Evolutionary conservation across 2,329 filamentous ascomycete genomes (phyloP).

Genomic region (Parastagonospora avenae): DNA sequence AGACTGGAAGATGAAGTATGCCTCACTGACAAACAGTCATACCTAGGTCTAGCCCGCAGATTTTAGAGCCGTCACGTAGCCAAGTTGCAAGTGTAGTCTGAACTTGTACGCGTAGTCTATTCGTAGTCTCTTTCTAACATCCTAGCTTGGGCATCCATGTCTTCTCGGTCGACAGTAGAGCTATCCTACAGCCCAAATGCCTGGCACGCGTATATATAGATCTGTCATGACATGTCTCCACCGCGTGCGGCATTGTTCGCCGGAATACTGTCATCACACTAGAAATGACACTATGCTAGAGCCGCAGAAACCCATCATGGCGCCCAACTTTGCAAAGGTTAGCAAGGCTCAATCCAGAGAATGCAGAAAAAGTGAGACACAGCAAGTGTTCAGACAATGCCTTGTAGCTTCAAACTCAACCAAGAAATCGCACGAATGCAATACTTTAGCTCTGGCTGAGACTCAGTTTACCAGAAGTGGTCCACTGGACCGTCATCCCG

Average conservation of each 20-base stretch:
- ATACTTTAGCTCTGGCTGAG: slow-evolving; percentile 43
- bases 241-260: not conserved
- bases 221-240: not conserved
- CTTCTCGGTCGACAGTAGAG: too few species aligned
- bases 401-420: slow-evolving; percentile 44
- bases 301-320: not conserved
- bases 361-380: not conserved
- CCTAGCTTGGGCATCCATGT: too few species aligned
- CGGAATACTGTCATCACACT: not conserved
- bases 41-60: too few species aligned
- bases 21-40: too few species aligned
- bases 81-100: too few species aligned
- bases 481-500: slow-evolving; percentile 42
- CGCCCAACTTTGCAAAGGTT: not conserved
- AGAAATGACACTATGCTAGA: not conserved
- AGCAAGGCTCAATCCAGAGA: not conserved
- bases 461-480: slow-evolving; percentile 49
- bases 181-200: too few species aligned
- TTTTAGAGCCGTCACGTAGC: too few species aligned
- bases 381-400: slow-evolving; percentile 41
- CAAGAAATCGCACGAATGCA: slow-evolving; percentile 35
- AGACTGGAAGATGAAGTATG: too few species aligned
- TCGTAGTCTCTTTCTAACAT: too few species aligned
- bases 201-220: too few species aligned
- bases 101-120: too few species aligned